Base-by-base conservation (phyloP, 2,329 filamentous ascomycete species). In the Beauveria pseudobassiana region DNA sequence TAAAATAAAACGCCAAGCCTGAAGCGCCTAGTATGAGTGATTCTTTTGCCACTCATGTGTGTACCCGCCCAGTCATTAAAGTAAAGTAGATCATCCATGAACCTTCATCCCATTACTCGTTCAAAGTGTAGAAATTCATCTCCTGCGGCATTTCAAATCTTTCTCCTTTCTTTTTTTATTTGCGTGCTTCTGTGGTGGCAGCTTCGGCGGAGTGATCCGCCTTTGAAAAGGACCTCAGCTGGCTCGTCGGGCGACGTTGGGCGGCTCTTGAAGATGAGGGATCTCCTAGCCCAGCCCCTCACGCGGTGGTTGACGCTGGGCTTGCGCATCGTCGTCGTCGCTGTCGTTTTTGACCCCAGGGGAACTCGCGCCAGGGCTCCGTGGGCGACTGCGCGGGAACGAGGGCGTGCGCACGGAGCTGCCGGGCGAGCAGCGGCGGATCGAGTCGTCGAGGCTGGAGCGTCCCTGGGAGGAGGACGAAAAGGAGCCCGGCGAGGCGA, bases 211-310 rank as follows among this genome's bases (percentile, higher is more conserved):
- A n/a, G 14, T 46, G 56, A 16, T 61, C 42, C 20, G 40, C 50
- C 50, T 61, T 61, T 20, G 42, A 34, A 6, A 61, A 61, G 2
- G 52, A 49, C 20, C 38, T 68, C 68, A 18, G 66, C 49, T 7
- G 59, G 53, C 28, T 68, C 67, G 53, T 70, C 64, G 26, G 57
- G 45, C 42, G 55, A 59, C 7, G 52, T 20, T n/a, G 57, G 49
- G 22, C 66, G 66, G 49, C 63, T 67, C 62, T 67, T 67, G 43
- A 69, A 67, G 12, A 66, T 64, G 63, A 73, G 66, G 0, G 73
- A 75, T 38, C 67, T 70, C 63, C 65, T 70, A 28, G 73, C 73
- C 73, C 73, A 75, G 49, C 72, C 69, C 43, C 67, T 64, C 24
- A 75, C 68, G 24, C 69, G 68, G 43, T 71, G 70, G 59, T 74